These are phyloP conservation scores for Carex scoparia DNA, from an alignment of 176 grass and related monocot species.

Conservation along the genomic window DNA sequence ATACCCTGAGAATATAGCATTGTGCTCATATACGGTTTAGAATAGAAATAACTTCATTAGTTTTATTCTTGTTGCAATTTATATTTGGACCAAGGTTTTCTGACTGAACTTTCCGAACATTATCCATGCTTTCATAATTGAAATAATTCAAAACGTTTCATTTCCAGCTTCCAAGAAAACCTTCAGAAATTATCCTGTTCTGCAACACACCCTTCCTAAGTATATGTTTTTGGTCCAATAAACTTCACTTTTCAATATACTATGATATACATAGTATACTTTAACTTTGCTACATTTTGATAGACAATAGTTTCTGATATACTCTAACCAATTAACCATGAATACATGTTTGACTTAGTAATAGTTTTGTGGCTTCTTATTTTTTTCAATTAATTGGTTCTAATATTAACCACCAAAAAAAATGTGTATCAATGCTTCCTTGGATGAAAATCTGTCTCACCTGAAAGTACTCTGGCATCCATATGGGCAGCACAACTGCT, in stretches of 20 bases:
- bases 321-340: no score
- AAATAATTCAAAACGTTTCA: not conserved
- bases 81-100: not conserved
- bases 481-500: slow-evolving; percentile 89
- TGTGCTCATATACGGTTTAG: not conserved
- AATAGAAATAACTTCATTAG: not conserved
- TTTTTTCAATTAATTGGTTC: not conserved
- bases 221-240: not conserved
- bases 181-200: not conserved
- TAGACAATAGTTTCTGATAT: no score
- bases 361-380: not conserved
- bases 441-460: slow-evolving; percentile 26
- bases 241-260: not conserved
- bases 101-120: not conserved
- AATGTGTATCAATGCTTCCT: not conserved
- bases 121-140: not conserved
- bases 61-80: not conserved
- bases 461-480: slow-evolving; percentile 98
- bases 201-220: not conserved
- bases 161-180: not conserved
- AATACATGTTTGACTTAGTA: no score
- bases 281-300: no score
- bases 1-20: slow-evolving; percentile 59
- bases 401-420: not conserved
- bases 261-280: not conserved